Conservation (phyloP, 179 eudicot species). For the Gypsophila paniculata region DNA sequence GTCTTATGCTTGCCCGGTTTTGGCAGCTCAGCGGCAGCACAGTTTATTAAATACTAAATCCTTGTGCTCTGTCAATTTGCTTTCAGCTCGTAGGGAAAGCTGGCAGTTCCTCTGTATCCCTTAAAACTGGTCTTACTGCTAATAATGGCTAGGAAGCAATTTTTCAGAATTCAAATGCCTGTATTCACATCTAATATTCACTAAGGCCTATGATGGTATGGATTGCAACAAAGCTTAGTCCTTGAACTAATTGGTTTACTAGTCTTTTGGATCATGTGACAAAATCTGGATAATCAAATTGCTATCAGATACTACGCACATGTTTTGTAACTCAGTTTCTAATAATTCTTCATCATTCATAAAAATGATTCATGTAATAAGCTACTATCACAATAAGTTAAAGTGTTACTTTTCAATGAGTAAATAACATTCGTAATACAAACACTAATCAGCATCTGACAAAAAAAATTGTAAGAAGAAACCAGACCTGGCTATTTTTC, state of each 20-base stretch:
- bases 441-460: neutral
- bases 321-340: neutral
- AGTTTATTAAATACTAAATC: neutral
- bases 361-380: neutral
- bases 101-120: constrained; percentile 33
- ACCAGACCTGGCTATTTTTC: constrained; percentile 7
- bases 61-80: constrained; percentile 4
- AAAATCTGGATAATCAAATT: neutral
- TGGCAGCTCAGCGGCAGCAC: neutral
- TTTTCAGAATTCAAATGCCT: neutral
- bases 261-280: neutral
- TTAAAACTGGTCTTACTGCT: constrained; percentile 19
- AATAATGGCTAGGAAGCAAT: constrained; percentile 6
- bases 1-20: neutral
- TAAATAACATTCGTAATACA: neutral
- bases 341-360: neutral
- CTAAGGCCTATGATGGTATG: constrained; percentile 4
- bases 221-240: constrained; percentile 11
- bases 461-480: constrained; percentile 11
- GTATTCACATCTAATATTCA: neutral
- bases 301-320: neutral
- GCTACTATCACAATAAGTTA: neutral
- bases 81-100: constrained; percentile 36
- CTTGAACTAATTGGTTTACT: neutral
- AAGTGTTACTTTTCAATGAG: constrained; percentile 4